Evolutionary conservation across 176 grass and related monocot species (phyloP), one percentile per base, ranked within the genome.

Genomic region (Carex myosuroides): DNA sequence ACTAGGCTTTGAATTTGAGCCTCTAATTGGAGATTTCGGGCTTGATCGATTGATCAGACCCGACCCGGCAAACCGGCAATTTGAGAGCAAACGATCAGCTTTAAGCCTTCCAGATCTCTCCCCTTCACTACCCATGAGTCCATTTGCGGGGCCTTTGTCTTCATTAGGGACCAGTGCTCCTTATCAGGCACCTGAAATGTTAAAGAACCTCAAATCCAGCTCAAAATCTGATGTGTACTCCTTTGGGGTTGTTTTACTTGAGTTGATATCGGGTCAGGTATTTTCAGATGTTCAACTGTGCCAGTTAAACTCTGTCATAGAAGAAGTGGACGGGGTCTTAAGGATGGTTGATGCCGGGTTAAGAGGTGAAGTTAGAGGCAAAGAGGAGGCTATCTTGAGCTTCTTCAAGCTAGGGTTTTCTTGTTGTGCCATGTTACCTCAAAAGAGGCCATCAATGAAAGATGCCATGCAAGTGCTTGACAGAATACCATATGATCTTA

Each of bases 221-320:
- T 70, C 73, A 70, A 98, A 87, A 83, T 93, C 88, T 90, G 90
- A 94, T 84, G 89, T 98, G 32, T 94, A 91, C 92, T 87, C 92
- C 1, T 94, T 93, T 17, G 95, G 95, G 14, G 81, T 94, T 78
- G 81, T 94, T 58, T 50, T 98, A 54, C 86, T 98, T 4, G 95
- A 98, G 84, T 86, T 98, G 77, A 84, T 98, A 57, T 88, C 95
- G 20, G 92, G 95, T 57, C 90, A 90, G 35, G 82, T 88, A 77
- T 81, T 94, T 64, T 81, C 90, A 29, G 87, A 89, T 71, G 46
- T 94, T 74, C 92, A 98, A 85, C 63, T 98, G 6, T 91, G 87
- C 71, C 95, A 91, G 42, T 88, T 84, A 85, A 77, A 68, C 53
- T 80, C 87, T 24, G 66, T 50, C 58, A 85, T 57, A n/a, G 91